Base-by-base conservation (phyloP, 495 filamentous ascomycete genomes). In the Neurospora sp. region DNA sequence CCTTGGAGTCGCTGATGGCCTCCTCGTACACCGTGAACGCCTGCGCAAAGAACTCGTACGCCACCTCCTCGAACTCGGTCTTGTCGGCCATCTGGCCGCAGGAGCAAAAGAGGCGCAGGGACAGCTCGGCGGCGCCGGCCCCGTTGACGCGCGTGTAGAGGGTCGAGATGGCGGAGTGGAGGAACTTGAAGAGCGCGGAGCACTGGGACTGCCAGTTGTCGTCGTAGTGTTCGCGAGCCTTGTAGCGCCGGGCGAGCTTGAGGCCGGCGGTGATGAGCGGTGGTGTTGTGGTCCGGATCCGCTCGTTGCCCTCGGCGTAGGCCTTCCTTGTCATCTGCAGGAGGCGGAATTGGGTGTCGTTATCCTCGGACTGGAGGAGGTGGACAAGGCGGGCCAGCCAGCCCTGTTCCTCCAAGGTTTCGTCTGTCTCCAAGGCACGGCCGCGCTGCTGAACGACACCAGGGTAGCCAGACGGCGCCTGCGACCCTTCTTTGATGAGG, bases 1-100 rank as follows among this genome's bases (percentile, higher is more conserved):
- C 95, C 74, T 96, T 90, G 16, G 93, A 97, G 80, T 99, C 96
- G 72, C 93, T 95, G 73, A 99, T 92, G 2, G 92, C 90, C 82
- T 98, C 96, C 79, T 99, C 96, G 80, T 99, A 99, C 39, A 98
- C 93, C 0, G 96, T 98, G 75, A 99, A 99, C 1, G 96, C 96
- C 79, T 99, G 96, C 3, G 95, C 96, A 78, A 98, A 99, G 86
- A 96, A 98, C 82, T 99, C 96, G 82, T 99, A 99, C 20, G 93
- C 92, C 37, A 97, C 92, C 83, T 98, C 96, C 81, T 98, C 96
- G 76, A 95, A 95, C 16, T 92, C 93, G 6, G 91, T 95, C 81
- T 96, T 93, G 77, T 97, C 95, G 31, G 96, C 94, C 39, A 95
- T 91, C 82, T 98, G 95, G 18, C 96, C 96, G 78, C 93, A 97